Base-by-base conservation (phyloP, 495 filamentous ascomycete genomes). In the Chaetomidium leptoderma region DNA sequence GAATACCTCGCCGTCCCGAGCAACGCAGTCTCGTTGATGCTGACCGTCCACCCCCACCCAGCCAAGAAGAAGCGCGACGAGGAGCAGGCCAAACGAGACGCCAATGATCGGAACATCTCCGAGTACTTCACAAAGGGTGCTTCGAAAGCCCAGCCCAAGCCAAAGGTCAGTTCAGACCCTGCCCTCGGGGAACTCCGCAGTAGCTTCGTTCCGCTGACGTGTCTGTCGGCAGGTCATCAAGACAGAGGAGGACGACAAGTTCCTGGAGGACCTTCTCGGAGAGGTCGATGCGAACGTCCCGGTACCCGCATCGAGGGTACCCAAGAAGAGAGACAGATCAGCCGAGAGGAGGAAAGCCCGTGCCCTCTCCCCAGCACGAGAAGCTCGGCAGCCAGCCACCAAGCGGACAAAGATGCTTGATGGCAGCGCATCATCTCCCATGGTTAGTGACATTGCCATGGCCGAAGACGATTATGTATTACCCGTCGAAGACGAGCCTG, bases 41-140 rank as follows among this genome's bases (percentile, higher is more conserved):
- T 49, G n/a, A n/a, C n/a, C n/a, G n/a, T 42, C 26, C 24, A 13
- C 32, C 9, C 29, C 32, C 48, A 1, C 63, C 57, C 60, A 87
- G 85, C 85, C 53, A 98, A 97, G 70, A 81, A 90, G 57, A 92
- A 93, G 66, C 86, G 87, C 21, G 91, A 96, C 59, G 91, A 97
- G 63, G 92, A 97, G 53, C 81, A 89, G 58, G 85, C 91, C 53
- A 86, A 89, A 62, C 83, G 88, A 56, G 87, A 95, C 62, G 89
- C 90, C 69, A 87, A 90, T 53, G 91, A 95, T 70, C 87, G 90
- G 57, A 86, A 89, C 63, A 97, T 98, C 64, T 87, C 85, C 63
- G 93, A 92, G 62, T 98, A 93, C 71, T 97, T 98, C 71, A 95
- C 81, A 65, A 86, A 84, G 60, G 87, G 88, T 40, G 79, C 83